Evolutionary conservation across 352 stramenopile genomes (phyloP).

Genomic region (Phytophthora tubulina): DNA sequence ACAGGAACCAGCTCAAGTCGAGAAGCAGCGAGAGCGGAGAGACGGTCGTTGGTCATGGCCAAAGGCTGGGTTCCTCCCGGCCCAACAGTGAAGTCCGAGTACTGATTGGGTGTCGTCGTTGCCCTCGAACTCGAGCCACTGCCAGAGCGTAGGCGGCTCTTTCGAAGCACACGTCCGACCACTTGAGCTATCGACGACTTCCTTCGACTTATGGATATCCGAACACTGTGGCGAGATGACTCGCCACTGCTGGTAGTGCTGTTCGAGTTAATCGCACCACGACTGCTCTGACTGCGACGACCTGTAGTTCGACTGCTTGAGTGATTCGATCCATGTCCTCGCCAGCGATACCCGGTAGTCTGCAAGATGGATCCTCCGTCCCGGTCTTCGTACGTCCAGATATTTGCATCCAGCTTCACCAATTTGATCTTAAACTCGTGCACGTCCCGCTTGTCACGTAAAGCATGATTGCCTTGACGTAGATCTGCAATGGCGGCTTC

Average conservation of each 20-base stretch:
- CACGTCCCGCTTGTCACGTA: conserved; percentile 70
- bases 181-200: conserved; percentile 49
- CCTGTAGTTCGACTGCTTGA: conserved; percentile 42
- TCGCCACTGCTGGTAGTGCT: conserved; percentile 46
- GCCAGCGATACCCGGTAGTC: conserved; percentile 32
- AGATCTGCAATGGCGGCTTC: conserved; percentile 59
- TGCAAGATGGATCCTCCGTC: conserved; percentile 36
- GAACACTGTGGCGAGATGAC: conserved; percentile 45
- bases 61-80: conserved; percentile 33
- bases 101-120: conserved; percentile 43
- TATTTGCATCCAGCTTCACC: conserved; percentile 78
- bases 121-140: conserved; percentile 42
- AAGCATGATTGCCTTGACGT: conserved; percentile 55
- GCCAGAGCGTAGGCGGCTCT: conserved; percentile 40
- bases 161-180: conserved; percentile 47
- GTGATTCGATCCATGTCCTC: conserved; percentile 41
- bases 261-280: conserved; percentile 40
- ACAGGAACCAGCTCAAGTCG: conserved; percentile 61
- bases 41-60: conserved; percentile 40
- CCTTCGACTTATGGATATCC: conserved; percentile 33
- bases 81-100: conserved; percentile 47
- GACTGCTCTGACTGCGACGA: conserved; percentile 43
- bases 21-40: conserved; percentile 43
- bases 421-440: conserved; percentile 80
- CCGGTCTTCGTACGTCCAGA: conserved; percentile 72